Evolutionary conservation across 805 yeast species (phyloP), one percentile per base, ranked within the genome.

Genomic region (Candida michaelii): DNA sequence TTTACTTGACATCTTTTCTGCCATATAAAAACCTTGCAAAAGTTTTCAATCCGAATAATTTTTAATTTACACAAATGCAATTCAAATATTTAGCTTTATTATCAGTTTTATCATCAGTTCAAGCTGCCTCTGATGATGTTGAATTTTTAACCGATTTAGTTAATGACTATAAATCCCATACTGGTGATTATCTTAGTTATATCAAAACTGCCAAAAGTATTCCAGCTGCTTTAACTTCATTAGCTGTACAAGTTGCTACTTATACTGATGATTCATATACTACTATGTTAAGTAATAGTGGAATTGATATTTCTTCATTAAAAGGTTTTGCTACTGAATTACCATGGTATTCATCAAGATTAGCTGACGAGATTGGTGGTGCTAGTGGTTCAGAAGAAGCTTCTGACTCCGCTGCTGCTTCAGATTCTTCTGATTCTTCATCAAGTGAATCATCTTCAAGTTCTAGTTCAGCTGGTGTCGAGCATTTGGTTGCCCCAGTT

Each of bases 221-320:
- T 14, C 73, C 73, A 12, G 47, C 52, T 3, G 60, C 47, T 18
- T 53, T 67, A 29, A 54, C 62, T 3, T 46, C 56, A 10, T 56
- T 65, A 47, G 71, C 71, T 23, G 16, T 42, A 24, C 46, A 60
- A 37, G 63, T 65, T 14, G 51, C 48, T 17, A 65, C 71, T 15
- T 63, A 61, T 47, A 61, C 54, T 1, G 69, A 64, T 45, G 65
- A 63, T 32, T 54, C 69, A 6, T 67, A 66, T 47, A 66, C 72
- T 16, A 62, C 72, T 6, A 52, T 61, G 44, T 54, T 65, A 49
- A 50, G 54, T 27, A 43, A 60, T 36, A 35, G 55, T 14, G 48
- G 45, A 3, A 33, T 60, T 13, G 44, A 58, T 46, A 48, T 59
- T 36, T 35, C 30, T 18, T 49, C 45, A 32, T 56, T 67, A 47